Evolutionary conservation across 768 basidiomycete genomes (phyloP).

Genomic region (Pulveroboletus frians): DNA sequence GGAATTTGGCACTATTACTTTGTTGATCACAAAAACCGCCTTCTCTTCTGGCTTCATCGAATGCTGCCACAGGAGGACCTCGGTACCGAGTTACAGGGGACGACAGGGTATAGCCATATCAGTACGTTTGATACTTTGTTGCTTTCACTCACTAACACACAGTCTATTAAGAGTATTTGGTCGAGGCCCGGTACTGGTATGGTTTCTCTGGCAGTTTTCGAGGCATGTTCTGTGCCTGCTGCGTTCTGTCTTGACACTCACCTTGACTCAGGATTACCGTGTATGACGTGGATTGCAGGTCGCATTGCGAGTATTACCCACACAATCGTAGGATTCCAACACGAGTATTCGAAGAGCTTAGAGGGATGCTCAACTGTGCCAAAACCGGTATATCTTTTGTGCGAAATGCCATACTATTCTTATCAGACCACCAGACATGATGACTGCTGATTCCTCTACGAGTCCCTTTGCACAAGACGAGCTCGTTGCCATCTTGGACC

Average conservation of each 20-base stretch:
- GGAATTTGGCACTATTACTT: slow-evolving; percentile 13
- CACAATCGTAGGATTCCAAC: slow-evolving; percentile 2
- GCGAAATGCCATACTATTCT: not conserved
- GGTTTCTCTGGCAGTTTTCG: not conserved
- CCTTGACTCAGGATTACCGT: not conserved
- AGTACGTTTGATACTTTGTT: slow-evolving; percentile 2
- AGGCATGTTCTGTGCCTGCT: not conserved
- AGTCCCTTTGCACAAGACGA: not conserved
- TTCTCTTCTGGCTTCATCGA: slow-evolving; percentile 15
- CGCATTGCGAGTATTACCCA: slow-evolving; percentile 16
- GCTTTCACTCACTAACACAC: not conserved
- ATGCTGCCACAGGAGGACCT: not conserved
- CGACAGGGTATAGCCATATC: slow-evolving; percentile 6
- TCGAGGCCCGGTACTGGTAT: slow-evolving; percentile 15
- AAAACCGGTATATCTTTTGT: not conserved
- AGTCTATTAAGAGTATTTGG: slow-evolving; percentile 2
- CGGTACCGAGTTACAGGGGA: slow-evolving; percentile 2
- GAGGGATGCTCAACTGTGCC: slow-evolving; percentile 14
- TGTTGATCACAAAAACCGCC: slow-evolving; percentile 13
- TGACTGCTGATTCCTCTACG: slow-evolving; percentile 13
- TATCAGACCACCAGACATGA: slow-evolving; percentile 1
- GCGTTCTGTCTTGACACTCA: not conserved
- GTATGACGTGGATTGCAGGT: slow-evolving; percentile 8
- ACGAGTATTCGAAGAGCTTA: slow-evolving; percentile 5
- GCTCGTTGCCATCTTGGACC: slow-evolving; percentile 6